Evolutionary conservation across 1,284 basidiomycete genomes (phyloP).

Genomic region (Naganishia sp.): DNA sequence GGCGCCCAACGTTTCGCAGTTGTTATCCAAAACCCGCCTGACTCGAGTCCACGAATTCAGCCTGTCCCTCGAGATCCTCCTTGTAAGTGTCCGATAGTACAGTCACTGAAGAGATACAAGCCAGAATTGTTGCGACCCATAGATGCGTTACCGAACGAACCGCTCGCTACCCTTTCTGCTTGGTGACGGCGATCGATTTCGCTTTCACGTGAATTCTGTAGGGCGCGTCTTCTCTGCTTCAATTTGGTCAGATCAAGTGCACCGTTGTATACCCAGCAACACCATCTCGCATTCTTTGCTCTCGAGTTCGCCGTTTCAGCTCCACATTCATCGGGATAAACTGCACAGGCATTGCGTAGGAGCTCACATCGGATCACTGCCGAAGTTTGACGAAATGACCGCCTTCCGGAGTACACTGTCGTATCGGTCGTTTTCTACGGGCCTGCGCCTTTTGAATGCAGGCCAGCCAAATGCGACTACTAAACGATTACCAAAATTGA

Average conservation of each 20-base stretch:
- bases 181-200: slow-evolving; percentile 24
- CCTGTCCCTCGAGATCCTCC: too few species aligned
- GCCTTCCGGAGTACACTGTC: slow-evolving; percentile 17
- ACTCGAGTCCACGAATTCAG: too few species aligned
- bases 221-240: not conserved
- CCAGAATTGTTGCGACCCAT: too few species aligned
- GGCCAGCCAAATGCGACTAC: not conserved
- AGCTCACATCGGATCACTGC: too few species aligned
- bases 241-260: not conserved
- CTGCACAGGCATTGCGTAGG: not conserved
- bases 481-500: slow-evolving; percentile 37
- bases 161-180: not conserved
- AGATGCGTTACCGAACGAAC: too few species aligned
- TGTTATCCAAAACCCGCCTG: too few species aligned
- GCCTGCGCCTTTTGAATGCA: slow-evolving; percentile 3
- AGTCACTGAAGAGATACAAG: too few species aligned
- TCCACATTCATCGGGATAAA: not conserved
- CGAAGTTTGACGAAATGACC: slow-evolving; percentile 4
- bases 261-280: not conserved
- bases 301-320: not conserved
- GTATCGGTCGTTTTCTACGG: slow-evolving; percentile 15
- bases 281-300: not conserved
- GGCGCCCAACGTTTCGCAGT: too few species aligned
- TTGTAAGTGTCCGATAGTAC: too few species aligned
- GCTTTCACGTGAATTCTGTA: slow-evolving; percentile 23